Evolutionary conservation across 192 early-diverging fungal species (phyloP), one percentile per base, ranked within the genome.

Genomic region (Umbelopsis isabellina): DNA sequence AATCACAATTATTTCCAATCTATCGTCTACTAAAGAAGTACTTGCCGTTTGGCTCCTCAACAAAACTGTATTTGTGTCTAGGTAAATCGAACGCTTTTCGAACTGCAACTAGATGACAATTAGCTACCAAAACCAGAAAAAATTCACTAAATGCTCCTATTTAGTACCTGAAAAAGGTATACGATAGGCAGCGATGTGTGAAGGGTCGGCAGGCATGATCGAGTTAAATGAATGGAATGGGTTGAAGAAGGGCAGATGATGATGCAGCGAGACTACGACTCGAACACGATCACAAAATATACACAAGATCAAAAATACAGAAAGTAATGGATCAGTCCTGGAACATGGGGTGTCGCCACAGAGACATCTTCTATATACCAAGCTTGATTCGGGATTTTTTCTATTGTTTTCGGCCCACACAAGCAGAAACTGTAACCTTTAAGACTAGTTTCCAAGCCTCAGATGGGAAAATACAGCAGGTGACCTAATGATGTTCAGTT

Each of bases 401-500:
- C 2, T 11, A 12, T 27, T 37, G 30, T 11, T 35, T 21, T 25
- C 6, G 1, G 25, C 25, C 21, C 11, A 52, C 21, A 52, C 51
- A 23, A 25, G 25, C 51, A 52, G 51, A 52, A 41, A 52, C 51
- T 22, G 51, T 35, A 61, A 61, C 55, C 27, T 61, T 61, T 61
- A 61, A 61, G 55, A 61, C 55, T 16, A 61, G 55, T 61, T 35
- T 9, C 4, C 16, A 16, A 16, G 22, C 27, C 27, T 33, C 13
- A 20, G 48, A 20, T 16, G 48, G 27, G 55, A 35, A 35, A 22
- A 37, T 12, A 23, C n/a, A 23, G 23, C 51, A 53, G 51, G 27
- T 61, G 55, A 61, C 55, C 55, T 35, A 61, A 16, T 30, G 16
- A 15, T 61, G 55, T 61, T 61, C 55, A 35, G 55, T 61, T 61